Base-by-base conservation (phyloP, 371 early-diverging fungal genomes). In the Mucor ambiguus region DNA sequence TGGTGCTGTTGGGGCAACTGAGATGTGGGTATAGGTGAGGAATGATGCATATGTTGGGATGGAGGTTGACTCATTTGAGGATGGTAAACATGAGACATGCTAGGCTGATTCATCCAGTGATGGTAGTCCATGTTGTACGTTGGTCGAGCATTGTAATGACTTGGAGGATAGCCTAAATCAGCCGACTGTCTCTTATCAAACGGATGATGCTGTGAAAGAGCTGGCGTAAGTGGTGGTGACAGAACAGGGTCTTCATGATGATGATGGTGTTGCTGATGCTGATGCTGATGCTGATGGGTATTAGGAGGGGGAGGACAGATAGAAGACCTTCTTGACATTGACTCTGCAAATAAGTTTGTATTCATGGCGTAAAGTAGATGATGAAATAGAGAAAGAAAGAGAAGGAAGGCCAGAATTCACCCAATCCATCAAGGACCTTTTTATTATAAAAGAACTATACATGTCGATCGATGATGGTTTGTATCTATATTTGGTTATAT, bases 401-500 rank as follows among this genome's bases (percentile, higher is more conserved):
- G 35, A 62, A 43, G 54, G 30, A 60, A 56, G 60, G 33, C 54
- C 55, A 7, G 16, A 57, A 28, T 24, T 26, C 11, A 20, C 18
- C 14, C 24, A 52, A 28, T 61, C 14, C 9, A 56, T 58, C 35
- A 68, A 59, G 68, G 63, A 54, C 63, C 52, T 54, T 68, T 68
- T 68, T 58, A 44, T 33, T 61, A 30, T 49, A 49, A 57, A 62
- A 55, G 20, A 41, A 54, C 56, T 54, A 61, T 68, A 63, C 63
- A 66, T 63, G 72, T 67, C 64, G 71, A 71, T 71, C 71, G 67
- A 71, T 63, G 64, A 60, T 77, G 72, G 65, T 48, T 44, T 4
- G 38, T 70, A 61, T 26, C 80, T 73, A 73, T 68, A 73, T 76
- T 70, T 76, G 74, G 81, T 76, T 67, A 80, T 78, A 80, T 80